A percentile compares a stretch with the other conserved stretches of the same genome.
These are phyloP conservation scores for Chrysanthemum seticuspe DNA, from an alignment of 129 eudicot species.

Conservation along the genomic window DNA sequence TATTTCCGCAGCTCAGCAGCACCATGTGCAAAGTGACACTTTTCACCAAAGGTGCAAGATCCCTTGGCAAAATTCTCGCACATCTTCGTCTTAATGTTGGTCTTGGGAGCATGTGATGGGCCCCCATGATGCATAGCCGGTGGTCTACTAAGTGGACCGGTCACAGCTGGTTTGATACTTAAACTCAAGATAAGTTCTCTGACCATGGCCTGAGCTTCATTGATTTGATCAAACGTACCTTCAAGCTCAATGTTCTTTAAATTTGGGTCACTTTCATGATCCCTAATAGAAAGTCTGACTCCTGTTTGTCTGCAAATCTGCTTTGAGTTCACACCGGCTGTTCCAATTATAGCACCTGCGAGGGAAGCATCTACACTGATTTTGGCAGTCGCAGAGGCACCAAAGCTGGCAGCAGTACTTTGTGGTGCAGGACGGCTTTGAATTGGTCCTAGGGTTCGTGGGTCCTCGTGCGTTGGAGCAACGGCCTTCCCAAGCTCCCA, in stretches of 20 bases:
- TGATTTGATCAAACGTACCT: conserved; percentile 83
- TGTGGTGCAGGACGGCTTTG: conserved; percentile 36
- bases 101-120: conserved; percentile 23
- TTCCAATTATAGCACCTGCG: conserved; percentile 84
- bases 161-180: conserved; percentile 36
- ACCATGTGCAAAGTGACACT: conserved; percentile 95
- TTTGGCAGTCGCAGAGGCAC: conserved; percentile 78
- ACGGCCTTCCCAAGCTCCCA: conserved; percentile 76
- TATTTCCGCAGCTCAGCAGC: conserved; percentile 66
- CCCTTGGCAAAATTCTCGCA: conserved; percentile 87
- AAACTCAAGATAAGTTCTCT: conserved; percentile 53
- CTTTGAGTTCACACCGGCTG: conserved; percentile 82
- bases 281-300: conserved; percentile 67
- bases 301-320: conserved; percentile 81
- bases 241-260: conserved; percentile 77
- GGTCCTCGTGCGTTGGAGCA: conserved; percentile 47
- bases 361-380: conserved; percentile 74
- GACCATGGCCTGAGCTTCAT: conserved; percentile 70
- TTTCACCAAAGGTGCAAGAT: conserved; percentile 80
- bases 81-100: conserved; percentile 72
- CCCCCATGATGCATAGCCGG: conserved; percentile 31
- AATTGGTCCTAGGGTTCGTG: conserved; percentile 35
- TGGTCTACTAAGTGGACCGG: conserved; percentile 24
- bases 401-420: conserved; percentile 52
- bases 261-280: conserved; percentile 60